phyloP scores from a whole-genome alignment of 345 rosid genomes.

The Nephelium lappaceum region DNA sequence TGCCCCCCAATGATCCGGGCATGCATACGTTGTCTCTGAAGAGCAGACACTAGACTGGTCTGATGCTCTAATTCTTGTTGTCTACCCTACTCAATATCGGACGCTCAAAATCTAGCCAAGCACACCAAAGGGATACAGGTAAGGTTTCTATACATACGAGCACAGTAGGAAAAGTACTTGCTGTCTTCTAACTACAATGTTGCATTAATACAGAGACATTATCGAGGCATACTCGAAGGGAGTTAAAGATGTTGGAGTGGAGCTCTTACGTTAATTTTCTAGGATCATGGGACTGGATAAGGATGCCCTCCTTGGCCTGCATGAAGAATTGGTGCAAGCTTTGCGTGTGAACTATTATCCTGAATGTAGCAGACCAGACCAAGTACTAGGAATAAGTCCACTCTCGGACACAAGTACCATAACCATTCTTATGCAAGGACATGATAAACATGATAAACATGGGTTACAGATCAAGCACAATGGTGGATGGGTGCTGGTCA shows the following conservation, averaged over 20 bases:
- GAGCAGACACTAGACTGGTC: slow-evolving; percentile 39
- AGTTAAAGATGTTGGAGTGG: slow-evolving; percentile 18
- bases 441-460: slow-evolving; percentile 5
- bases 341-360: slow-evolving; percentile 32
- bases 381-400: slow-evolving; percentile 34
- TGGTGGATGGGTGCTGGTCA: slow-evolving; percentile 25
- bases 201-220: slow-evolving; percentile 23
- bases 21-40: slow-evolving; percentile 28
- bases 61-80: slow-evolving; percentile 22
- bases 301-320: slow-evolving; percentile 27
- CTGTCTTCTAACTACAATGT: neutral
- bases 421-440: slow-evolving; percentile 28
- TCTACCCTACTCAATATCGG: slow-evolving; percentile 21
- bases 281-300: slow-evolving; percentile 31
- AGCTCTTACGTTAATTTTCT: slow-evolving; percentile 32
- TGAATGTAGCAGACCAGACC: slow-evolving; percentile 24
- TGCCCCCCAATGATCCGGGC: slow-evolving; percentile 34
- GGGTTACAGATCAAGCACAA: slow-evolving; percentile 34
- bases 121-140: slow-evolving; percentile 17
- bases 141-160: neutral
- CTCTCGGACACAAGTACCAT: slow-evolving; percentile 32
- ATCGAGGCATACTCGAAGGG: slow-evolving; percentile 29
- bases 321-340: slow-evolving; percentile 27
- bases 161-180: neutral
- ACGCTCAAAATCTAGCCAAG: slow-evolving; percentile 34